phyloP scores from a whole-genome alignment of 768 basidiomycete species.

The Mycena pura region DNA sequence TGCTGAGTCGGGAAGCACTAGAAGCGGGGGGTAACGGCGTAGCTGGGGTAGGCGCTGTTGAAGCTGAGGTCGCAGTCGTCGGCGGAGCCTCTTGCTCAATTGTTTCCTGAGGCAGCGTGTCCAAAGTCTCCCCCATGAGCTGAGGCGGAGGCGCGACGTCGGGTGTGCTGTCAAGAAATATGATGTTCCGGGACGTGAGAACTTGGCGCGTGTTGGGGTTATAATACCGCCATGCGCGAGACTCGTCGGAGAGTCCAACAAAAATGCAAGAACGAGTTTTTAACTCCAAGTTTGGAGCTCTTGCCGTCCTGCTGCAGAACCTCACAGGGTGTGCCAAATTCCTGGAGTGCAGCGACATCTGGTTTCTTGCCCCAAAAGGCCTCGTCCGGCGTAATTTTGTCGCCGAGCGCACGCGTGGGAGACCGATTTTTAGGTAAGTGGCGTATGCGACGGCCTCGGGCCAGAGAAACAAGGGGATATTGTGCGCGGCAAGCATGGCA shows the following conservation, averaged over 20 bases:
- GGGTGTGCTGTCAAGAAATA: neutral
- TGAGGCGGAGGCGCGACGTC: neutral
- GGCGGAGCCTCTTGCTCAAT: slow-evolving; percentile 4
- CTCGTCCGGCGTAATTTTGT: slow-evolving; percentile 22
- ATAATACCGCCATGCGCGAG: slow-evolving; percentile 20
- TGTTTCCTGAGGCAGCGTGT: neutral
- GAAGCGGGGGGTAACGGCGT: neutral
- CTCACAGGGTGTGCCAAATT: too few species aligned
- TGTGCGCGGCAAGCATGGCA: slow-evolving; percentile 25
- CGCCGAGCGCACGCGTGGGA: slow-evolving; percentile 13
- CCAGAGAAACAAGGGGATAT: slow-evolving; percentile 28
- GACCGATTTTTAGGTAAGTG: slow-evolving; percentile 32
- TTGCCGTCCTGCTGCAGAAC: neutral
- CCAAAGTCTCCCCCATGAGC: slow-evolving; percentile 10
- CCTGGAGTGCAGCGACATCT: slow-evolving; percentile 19
- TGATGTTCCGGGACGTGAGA: slow-evolving; percentile 24
- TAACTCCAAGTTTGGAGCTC: neutral
- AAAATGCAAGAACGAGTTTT: slow-evolving; percentile 13
- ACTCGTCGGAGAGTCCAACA: slow-evolving; percentile 25
- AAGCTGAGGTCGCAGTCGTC: too few species aligned
- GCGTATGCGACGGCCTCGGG: slow-evolving; percentile 28
- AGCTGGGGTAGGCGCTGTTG: neutral
- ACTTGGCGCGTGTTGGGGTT: slow-evolving; percentile 15
- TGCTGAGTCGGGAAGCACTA: neutral
- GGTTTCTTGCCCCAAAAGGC: slow-evolving; percentile 25